Base-by-base conservation (phyloP, 331 rosid species). In the Quercus tomentella region DNA sequence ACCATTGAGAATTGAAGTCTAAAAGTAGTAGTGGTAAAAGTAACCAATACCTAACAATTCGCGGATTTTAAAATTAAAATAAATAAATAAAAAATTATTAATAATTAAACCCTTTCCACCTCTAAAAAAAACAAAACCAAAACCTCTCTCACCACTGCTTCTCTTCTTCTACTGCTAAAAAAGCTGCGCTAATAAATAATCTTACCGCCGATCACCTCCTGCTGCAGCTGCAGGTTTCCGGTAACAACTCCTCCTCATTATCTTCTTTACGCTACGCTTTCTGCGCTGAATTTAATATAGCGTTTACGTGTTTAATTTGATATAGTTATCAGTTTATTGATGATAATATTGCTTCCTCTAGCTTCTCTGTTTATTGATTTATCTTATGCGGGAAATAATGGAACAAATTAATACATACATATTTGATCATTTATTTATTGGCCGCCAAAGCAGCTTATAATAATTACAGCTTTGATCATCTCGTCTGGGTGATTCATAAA, bases 321-420 rank as follows among this genome's bases (percentile, higher is more conserved):
- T 62, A 2, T 30, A 31, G 18, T 30, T 0, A 45, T 58, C 35
- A 65, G 17, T 49, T 55, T 49, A 28, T 74, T 33, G 25, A 28
- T 84, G 41, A 70, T 35, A 82, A 82, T 71, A 58, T 84, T 55
- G 68, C 70, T 68, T 31, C 77, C 35, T 31, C 35, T 31, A 30
- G 5, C 31, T 30, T 80, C 23, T 56, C 7, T 25, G 52, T 20
- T 12, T 12, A 31, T 7, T 66, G 15, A 7, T 21, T 35, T 35
- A 35, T 35, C 10, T 35, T 35, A 35, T 35, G 43, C 43, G 45
- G 45, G 45, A 8, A 41, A 41, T 41, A 41, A 41, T 41, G 45
- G 45, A 41, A 8, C 3, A 10, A 41, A 41, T 41, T 41, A 41
- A 41, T 8, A 41, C 45, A 41, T 0, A 8, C 12, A 8, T 41